These are phyloP conservation scores for Aspergillus uvarum DNA, from an alignment of 2,329 filamentous ascomycete genomes.

Conservation along the genomic window DNA sequence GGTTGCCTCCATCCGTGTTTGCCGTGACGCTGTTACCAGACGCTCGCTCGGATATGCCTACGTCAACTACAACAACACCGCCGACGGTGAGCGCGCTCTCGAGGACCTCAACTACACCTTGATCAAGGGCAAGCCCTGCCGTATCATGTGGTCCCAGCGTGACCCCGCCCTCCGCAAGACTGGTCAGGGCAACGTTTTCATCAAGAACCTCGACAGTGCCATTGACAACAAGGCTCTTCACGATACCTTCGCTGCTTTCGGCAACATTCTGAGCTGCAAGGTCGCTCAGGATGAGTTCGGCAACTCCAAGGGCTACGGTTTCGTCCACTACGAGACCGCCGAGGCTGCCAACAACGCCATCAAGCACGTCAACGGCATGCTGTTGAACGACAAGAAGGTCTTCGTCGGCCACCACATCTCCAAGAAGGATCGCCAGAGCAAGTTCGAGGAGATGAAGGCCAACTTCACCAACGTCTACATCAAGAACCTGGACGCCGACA, in stretches of 20 bases:
- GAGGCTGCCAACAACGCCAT: slow-evolving; percentile 96
- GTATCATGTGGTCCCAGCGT: slow-evolving; percentile 99
- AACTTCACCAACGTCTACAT: slow-evolving; percentile 99
- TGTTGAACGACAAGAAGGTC: slow-evolving; percentile 99
- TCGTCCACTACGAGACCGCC: slow-evolving; percentile 99
- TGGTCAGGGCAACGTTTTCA: slow-evolving; percentile 98
- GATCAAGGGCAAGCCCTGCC: slow-evolving; percentile 98
- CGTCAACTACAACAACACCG: slow-evolving; percentile 98
- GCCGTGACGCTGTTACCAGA: slow-evolving; percentile 96
- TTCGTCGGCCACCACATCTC: slow-evolving; percentile 99
- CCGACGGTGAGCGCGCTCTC: slow-evolving; percentile 94
- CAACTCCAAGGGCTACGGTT: slow-evolving; percentile 97
- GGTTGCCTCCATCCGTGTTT: slow-evolving; percentile 98
- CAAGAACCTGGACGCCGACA: slow-evolving; percentile 90
- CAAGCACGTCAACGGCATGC: slow-evolving; percentile 99
- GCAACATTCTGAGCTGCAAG: slow-evolving; percentile 99
- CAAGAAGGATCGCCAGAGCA: slow-evolving; percentile 99
- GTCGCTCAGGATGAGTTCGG: slow-evolving; percentile 96
- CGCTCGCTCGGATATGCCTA: slow-evolving; percentile 99
- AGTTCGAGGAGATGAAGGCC: slow-evolving; percentile 99
- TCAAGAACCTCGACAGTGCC: slow-evolving; percentile 98
- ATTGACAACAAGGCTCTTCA: slow-evolving; percentile 99
- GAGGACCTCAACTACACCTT: slow-evolving; percentile 99
- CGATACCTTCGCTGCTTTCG: slow-evolving; percentile 97
- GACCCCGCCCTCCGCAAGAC: slow-evolving; percentile 99